phyloP scores from a whole-genome alignment of 208 protist species.

The Leishmania lainsoni region DNA sequence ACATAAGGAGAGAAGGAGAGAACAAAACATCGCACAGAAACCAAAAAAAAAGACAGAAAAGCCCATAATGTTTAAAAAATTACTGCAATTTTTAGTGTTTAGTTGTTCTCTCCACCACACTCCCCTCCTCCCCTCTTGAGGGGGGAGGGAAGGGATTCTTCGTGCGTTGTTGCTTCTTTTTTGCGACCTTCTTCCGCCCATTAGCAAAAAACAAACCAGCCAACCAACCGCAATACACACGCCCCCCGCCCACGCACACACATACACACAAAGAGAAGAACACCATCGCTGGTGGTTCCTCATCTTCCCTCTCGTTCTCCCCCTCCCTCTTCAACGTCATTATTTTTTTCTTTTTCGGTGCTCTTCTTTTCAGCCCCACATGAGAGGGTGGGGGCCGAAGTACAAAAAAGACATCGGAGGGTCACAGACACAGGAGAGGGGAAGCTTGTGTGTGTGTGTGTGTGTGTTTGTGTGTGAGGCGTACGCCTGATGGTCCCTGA shows the following conservation, averaged over 20 bases:
- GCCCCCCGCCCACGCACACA: background rate
- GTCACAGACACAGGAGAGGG: background rate
- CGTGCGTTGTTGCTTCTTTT: too few species aligned
- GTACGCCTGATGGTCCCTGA: background rate
- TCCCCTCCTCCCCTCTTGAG: too few species aligned
- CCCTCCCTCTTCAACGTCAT: constrained; percentile 1
- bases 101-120: background rate
- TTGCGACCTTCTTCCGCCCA: too few species aligned
- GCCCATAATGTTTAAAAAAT: background rate
- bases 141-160: too few species aligned
- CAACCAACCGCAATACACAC: too few species aligned
- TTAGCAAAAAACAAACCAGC: too few species aligned
- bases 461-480: background rate
- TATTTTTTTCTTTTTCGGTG: background rate
- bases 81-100: background rate
- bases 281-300: constrained; percentile 4
- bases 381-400: background rate
- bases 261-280: background rate
- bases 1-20: background rate
- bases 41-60: background rate
- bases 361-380: background rate
- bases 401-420: background rate
- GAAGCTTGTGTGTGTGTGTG: too few species aligned
- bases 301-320: background rate
- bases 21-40: background rate